Percentiles rank a stretch among this genome's conserved stretches.
Evolutionary conservation across 495 filamentous ascomycete species (phyloP).

Genomic region (Aspergillus mulundensis): DNA sequence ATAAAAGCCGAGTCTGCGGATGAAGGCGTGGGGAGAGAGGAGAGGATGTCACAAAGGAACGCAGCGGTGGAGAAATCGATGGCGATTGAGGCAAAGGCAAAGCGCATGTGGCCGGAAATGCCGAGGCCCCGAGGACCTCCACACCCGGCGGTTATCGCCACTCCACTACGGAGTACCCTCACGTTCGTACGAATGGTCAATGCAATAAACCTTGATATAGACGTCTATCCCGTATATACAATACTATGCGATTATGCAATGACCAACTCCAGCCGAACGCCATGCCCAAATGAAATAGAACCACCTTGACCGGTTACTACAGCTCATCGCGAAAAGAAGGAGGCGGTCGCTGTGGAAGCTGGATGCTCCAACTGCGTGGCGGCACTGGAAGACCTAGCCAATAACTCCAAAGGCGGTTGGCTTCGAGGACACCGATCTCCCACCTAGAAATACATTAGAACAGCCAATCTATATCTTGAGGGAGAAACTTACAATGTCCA

Average conservation of each 20-base stretch:
- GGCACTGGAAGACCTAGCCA: conserved; percentile 75
- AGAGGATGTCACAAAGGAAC: conserved; percentile 2
- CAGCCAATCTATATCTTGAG: background rate
- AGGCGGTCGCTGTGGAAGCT: conserved; percentile 27
- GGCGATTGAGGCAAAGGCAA: conserved; percentile 5
- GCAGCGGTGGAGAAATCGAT: conserved; percentile 8
- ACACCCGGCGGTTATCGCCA: background rate
- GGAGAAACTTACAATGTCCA: conserved; percentile 59
- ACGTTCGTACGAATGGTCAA: background rate
- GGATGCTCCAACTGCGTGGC: conserved; percentile 63
- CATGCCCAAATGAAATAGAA: background rate
- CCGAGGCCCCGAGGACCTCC: conserved; percentile 11
- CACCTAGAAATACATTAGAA: conserved; percentile 40
- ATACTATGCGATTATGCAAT: background rate
- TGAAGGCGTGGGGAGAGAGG: conserved; percentile 16
- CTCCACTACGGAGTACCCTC: background rate
- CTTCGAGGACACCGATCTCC: conserved; percentile 57
- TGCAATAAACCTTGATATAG: background rate
- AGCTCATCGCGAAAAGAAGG: conserved; percentile 54
- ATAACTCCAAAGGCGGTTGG: conserved; percentile 62
- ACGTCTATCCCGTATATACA: conserved; percentile 2
- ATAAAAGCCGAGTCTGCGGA: conserved; percentile 11
- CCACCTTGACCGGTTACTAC: conserved; percentile 18
- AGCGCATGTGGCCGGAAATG: conserved; percentile 15
- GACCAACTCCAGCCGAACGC: background rate